Evolutionary conservation across 768 basidiomycete species (phyloP).

Genomic region (Gloeopeniophorella convolvens): DNA sequence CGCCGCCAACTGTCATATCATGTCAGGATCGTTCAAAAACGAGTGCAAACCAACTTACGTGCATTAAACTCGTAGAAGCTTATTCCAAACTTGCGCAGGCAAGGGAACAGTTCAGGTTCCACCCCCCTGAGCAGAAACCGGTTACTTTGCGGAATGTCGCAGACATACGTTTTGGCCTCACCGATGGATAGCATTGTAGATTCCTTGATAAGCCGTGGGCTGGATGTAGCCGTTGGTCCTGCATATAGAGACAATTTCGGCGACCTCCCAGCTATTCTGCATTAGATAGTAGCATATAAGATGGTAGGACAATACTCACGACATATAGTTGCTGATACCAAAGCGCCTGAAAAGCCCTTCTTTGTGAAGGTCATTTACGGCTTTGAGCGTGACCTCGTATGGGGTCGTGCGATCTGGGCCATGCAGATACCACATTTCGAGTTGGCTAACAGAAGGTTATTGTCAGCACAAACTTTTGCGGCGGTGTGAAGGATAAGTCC

Average conservation of each 20-base stretch:
- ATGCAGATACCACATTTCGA: conserved; percentile 47
- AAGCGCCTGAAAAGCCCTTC: conserved; percentile 47
- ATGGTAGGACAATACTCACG: conserved; percentile 26
- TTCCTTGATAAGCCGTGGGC: conserved; percentile 43
- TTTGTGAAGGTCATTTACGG: conserved; percentile 42
- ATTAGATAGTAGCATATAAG: conserved; percentile 3
- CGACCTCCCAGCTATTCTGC: conserved; percentile 34
- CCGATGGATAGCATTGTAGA: conserved; percentile 40
- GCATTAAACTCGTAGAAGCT: conserved; percentile 37
- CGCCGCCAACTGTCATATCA: conserved; percentile 30
- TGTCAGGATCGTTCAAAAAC: background rate
- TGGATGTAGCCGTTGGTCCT: conserved; percentile 38
- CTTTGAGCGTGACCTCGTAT: conserved; percentile 41
- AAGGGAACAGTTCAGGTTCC: conserved; percentile 39
- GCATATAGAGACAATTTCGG: conserved; percentile 39
- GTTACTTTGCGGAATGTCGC: too few species aligned
- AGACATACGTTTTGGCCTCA: too few species aligned
- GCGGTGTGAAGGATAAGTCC: conserved; percentile 8
- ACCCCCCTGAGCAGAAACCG: conserved; percentile 26
- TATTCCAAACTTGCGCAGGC: conserved; percentile 36
- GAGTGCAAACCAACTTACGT: conserved; percentile 30
- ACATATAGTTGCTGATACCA: conserved; percentile 39
- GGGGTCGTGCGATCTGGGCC: conserved; percentile 38
- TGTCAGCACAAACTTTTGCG: background rate
- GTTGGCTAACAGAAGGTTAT: conserved; percentile 10